phyloP scores from a whole-genome alignment of 768 basidiomycete species.

The Suillus tomentosus region DNA sequence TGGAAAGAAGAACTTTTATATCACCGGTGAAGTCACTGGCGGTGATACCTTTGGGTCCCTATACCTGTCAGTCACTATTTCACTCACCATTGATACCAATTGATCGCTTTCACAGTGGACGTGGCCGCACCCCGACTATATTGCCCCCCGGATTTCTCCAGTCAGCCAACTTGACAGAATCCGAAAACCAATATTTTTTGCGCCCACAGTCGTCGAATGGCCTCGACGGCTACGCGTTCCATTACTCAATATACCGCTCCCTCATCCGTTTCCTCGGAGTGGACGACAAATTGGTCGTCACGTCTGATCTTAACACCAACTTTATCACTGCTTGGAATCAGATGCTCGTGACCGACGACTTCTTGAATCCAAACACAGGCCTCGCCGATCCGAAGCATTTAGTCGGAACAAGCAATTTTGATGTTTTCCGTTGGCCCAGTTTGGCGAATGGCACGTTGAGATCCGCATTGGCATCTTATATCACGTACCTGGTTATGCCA shows the following conservation, averaged over 20 bases:
- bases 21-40: slow-evolving; percentile 93
- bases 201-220: slow-evolving; percentile 61
- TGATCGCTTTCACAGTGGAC: slow-evolving; percentile 55
- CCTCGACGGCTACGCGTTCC: slow-evolving; percentile 85
- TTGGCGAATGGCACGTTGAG: slow-evolving; percentile 81
- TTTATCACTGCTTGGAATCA: slow-evolving; percentile 91
- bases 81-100: neutral
- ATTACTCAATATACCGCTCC: slow-evolving; percentile 91
- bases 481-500: slow-evolving; percentile 81
- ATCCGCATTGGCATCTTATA: slow-evolving; percentile 72
- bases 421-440: slow-evolving; percentile 93
- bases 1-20: slow-evolving; percentile 87
- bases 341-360: slow-evolving; percentile 87
- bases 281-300: slow-evolving; percentile 80
- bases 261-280: slow-evolving; percentile 88
- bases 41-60: slow-evolving; percentile 88
- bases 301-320: slow-evolving; percentile 66
- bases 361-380: slow-evolving; percentile 70
- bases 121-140: slow-evolving; percentile 80
- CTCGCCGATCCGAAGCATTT: slow-evolving; percentile 76
- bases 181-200: slow-evolving; percentile 75
- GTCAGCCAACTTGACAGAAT: slow-evolving; percentile 57
- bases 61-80: slow-evolving; percentile 62
- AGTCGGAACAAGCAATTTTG: slow-evolving; percentile 93
- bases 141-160: slow-evolving; percentile 63